Base-by-base conservation (phyloP, 768 basidiomycete species). In the Russula virescens region DNA sequence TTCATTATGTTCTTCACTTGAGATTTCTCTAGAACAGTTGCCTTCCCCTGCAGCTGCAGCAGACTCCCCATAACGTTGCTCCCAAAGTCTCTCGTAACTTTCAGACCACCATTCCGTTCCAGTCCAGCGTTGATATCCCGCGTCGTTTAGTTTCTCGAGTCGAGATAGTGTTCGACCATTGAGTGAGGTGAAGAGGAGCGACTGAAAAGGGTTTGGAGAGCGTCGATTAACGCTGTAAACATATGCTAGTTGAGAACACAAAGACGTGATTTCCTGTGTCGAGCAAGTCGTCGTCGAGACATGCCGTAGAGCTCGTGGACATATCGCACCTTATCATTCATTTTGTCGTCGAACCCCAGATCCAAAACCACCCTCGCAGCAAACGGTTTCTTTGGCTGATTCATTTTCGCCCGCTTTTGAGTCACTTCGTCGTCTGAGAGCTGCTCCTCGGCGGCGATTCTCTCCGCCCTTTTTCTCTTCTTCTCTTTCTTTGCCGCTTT, bases 171-270 rank as follows among this genome's bases (percentile, higher is more conserved):
- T 87, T 59, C 83, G 79, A 13, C 89, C 90, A 72, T 86, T 80
- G 64, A 98, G 81, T 18, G 90, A 90, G 4, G 94, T 89, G 75
- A 87, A 91, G 31, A 94, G 71, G 42, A 98, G 73, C 8, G 78
- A 77, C n/a, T 75, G 71, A 72, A 98, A 91, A 0, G 92, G 88
- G 60, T 75, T 79, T 5, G 79, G 71, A 6, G 93, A 82, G 58
- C 80, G 79, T 62, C 92, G 86, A 74, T 98, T 97, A 55, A 85
- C 80, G 69, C 91, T 89, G 75, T 98, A 97, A 23, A 89, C 86
- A 72, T 90, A 97, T n/a, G 86, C 87, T 53, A 98, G 77, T 74
- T 99, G 97, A 28, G 91, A 89, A 60, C 84, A 85, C 69, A 99
- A 81, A 5, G 95, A 98, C 68, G 79, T 84, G 64, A 97, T 83